Percentiles rank a stretch among this genome's conserved stretches.
phyloP scores from a whole-genome alignment of 1,139 yeast genomes.

The Spathaspora jeffriesii region DNA sequence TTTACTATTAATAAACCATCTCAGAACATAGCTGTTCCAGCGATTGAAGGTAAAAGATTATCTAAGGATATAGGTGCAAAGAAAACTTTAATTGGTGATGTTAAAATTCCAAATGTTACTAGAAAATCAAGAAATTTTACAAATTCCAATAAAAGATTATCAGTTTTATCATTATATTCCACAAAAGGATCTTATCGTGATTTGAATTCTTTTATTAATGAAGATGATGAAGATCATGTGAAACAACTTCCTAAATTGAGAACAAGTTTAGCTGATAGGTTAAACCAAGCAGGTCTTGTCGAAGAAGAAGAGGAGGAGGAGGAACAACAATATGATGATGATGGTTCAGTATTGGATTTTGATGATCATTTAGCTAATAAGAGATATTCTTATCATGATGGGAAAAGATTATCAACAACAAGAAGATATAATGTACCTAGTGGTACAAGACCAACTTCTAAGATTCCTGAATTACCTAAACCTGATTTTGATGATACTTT shows the following conservation, averaged over 20 bases:
- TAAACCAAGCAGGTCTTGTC: slow-evolving; percentile 35
- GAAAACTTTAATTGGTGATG: slow-evolving; percentile 54
- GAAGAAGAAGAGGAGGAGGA: slow-evolving; percentile 22
- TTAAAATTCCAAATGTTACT: slow-evolving; percentile 68
- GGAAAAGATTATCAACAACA: slow-evolving; percentile 11
- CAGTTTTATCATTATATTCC: slow-evolving; percentile 69
- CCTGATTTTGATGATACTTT: slow-evolving; percentile 32
- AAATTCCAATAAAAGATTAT: slow-evolving; percentile 63
- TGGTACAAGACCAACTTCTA: slow-evolving; percentile 30
- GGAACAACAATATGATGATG: slow-evolving; percentile 28
- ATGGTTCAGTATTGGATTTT: slow-evolving; percentile 42
- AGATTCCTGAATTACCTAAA: slow-evolving; percentile 33
- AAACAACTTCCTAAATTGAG: slow-evolving; percentile 35
- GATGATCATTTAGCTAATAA: slow-evolving; percentile 44
- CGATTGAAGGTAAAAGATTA: slow-evolving; percentile 36
- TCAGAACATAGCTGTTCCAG: slow-evolving; percentile 34
- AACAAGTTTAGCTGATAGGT: slow-evolving; percentile 46
- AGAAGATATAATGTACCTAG: slow-evolving; percentile 20
- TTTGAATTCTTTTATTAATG: slow-evolving; percentile 52
- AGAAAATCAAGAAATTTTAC: slow-evolving; percentile 66
- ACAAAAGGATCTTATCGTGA: slow-evolving; percentile 67
- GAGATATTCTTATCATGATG: slow-evolving; percentile 37
- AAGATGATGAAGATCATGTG: slow-evolving; percentile 13
- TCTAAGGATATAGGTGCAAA: slow-evolving; percentile 48
- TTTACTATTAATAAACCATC: slow-evolving; percentile 2